Base-by-base conservation (phyloP, 306 rosid species). In the Ceratonia siliqua region DNA sequence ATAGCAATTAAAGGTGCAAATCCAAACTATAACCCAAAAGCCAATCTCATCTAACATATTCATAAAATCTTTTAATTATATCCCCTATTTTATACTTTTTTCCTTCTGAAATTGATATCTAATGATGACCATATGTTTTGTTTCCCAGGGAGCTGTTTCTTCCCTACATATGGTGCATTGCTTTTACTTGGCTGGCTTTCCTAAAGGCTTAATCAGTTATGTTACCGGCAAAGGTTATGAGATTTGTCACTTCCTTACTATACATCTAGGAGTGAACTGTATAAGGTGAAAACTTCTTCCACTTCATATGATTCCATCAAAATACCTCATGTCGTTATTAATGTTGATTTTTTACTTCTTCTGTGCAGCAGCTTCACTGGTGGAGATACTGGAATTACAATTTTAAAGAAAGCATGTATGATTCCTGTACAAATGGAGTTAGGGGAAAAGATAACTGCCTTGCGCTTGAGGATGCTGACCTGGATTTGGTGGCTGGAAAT, bases 361-460 rank as follows among this genome's bases (percentile, higher is more conserved):
- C 7, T 30, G 13, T 75, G 58, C 21, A 8, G 57, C 70, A 89
- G 94, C 81, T 89, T 89, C 82, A 87, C 91, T 0, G 89, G 94
- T 43, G 94, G 91, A 35, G 94, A 89, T 70, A 85, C 91, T 0
- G 89, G 89, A 8, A 1, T 87, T 71, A 83, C 91, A 69, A 89
- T 87, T 57, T 87, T 91, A 2, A 89, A 89, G 77, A 87, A 89
- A 87, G 87, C 94, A 13, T 87, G 91, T 62, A 85, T 89, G 94
- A 64, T 87, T 62, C 91, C 94, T 57, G 84, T 89, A 65, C 94
- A 89, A 77, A 89, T 89, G 89, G 94, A 89, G 55, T 70, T 89
- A 81, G 94, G 94, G 94, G 94, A 42, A 89, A 89, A 85, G 94
- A 87, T 71, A 89, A 91, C 17, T 89, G 94, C 83, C 85, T 89